Evolutionary conservation across 108 stramenopile genomes (phyloP), one percentile per base, ranked within the genome.

Genomic region (Fragilaria crotonensis): DNA sequence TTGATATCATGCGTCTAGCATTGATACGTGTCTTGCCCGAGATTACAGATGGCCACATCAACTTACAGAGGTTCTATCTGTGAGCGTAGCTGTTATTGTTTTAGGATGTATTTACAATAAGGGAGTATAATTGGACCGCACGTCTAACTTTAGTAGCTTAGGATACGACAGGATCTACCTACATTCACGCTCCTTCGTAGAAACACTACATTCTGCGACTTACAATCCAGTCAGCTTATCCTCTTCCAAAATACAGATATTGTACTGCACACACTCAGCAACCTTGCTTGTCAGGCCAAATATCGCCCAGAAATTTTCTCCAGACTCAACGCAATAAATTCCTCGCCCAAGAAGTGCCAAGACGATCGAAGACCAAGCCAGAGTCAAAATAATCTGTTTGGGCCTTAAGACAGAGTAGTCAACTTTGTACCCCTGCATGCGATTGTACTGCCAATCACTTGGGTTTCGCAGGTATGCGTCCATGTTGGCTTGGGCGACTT

Each of bases 381-480:
- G 21, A 2, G 59, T 70, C 48, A 76, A 30, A 18, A 27, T 59
- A 48, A 76, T 32, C 21, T 61, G 30, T 54, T 41, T 7, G 27
- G 47, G 30, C 7, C 64, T 33, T 31, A 75, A 23, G 33, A 54
- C 45, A 20, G 44, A 29, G 47, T 76, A 76, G 44, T 76, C 63
- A 19, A 60, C 67, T 26, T 68, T 60, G 52, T 54, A 54, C 31
- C 67, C 67, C 4, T 58, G 33, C 9, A 58, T 18, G 25, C 65
- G 65, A 51, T 66, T 58, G 57, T 59, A 59, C 2, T 17, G 2
- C 53, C 54, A 41, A 64, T 44, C 63, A 9, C 22, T 48, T 25
- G 78, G 71, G 32, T 76, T 76, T 50, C 72, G 65, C 0, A 79
- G 48, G 59, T 70, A 80, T 5, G 79, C 79, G 49, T 80, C 79